A percentile compares a stretch with the other conserved stretches of the same genome.
phyloP scores from a whole-genome alignment of 495 filamentous ascomycete species.

The Annulohypoxylon nitens region DNA sequence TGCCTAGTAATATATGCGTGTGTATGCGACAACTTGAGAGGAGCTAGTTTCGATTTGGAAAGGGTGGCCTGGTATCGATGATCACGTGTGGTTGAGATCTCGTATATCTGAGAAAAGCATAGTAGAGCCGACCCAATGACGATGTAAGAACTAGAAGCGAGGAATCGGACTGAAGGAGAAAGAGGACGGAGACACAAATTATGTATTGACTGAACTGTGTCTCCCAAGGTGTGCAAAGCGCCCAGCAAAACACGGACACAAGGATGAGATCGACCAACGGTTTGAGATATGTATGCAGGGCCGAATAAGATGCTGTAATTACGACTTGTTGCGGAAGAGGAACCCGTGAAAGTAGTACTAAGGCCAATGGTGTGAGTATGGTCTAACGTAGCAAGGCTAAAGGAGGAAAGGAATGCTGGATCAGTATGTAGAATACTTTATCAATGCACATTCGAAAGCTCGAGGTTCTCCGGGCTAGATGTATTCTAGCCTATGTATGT shows the following conservation, averaged over 20 bases:
- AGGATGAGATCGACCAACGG: conserved; percentile 32
- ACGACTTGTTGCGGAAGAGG: conserved; percentile 39
- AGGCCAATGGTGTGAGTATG: conserved; percentile 37
- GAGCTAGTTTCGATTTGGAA: conserved; percentile 19
- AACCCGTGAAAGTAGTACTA: conserved; percentile 34
- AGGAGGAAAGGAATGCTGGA: conserved; percentile 37
- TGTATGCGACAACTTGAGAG: conserved; percentile 13
- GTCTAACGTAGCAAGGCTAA: conserved; percentile 22
- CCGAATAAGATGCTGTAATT: conserved; percentile 34
- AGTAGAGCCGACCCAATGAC: conserved; percentile 17
- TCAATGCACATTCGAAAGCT: conserved; percentile 39
- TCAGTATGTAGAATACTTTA: conserved; percentile 36
- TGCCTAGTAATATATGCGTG: conserved; percentile 12
- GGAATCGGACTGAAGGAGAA: conserved; percentile 21
- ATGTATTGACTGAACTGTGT: conserved; percentile 23
- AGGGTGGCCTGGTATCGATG: neutral
- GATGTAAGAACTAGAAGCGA: conserved; percentile 14
- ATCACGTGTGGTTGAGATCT: conserved; percentile 30
- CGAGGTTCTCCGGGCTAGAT: conserved; percentile 19
- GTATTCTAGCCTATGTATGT: conserved; percentile 44
- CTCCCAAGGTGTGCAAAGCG: neutral
- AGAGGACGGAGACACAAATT: conserved; percentile 27
- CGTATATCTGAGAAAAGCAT: conserved; percentile 34
- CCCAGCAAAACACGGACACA: conserved; percentile 30
- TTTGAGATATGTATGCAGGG: conserved; percentile 18